Evolutionary conservation across 371 early-diverging fungal species (phyloP).

Genomic region (Fennellomyces sp.): DNA sequence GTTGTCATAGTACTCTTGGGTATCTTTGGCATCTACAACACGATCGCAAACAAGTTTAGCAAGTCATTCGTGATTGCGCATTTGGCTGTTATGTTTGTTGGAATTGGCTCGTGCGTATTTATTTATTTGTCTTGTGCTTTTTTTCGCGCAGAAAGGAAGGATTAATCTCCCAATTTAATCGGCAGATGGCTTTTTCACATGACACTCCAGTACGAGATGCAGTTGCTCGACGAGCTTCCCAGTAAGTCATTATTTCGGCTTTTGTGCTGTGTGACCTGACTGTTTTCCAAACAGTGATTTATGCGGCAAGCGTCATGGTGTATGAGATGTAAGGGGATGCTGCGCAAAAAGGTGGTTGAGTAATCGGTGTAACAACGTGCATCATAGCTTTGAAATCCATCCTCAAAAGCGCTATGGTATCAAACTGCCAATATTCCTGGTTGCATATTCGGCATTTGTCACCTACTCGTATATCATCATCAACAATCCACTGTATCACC

Average conservation of each 20-base stretch:
- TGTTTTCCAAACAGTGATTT: slow-evolving; percentile 45
- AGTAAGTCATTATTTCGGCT: slow-evolving; percentile 34
- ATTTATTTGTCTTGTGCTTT: neutral
- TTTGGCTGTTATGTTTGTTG: slow-evolving; percentile 63
- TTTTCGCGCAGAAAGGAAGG: neutral
- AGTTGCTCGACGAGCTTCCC: slow-evolving; percentile 77
- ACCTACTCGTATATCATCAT: slow-evolving; percentile 68
- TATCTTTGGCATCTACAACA: slow-evolving; percentile 56
- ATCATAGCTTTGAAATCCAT: slow-evolving; percentile 52
- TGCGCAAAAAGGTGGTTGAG: slow-evolving; percentile 9
- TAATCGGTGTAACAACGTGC: slow-evolving; percentile 18
- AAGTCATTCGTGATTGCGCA: slow-evolving; percentile 61
- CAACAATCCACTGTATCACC: slow-evolving; percentile 76
- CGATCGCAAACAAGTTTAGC: slow-evolving; percentile 46
- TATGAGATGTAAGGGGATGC: slow-evolving; percentile 42
- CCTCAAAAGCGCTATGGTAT: slow-evolving; percentile 35
- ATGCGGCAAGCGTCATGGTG: slow-evolving; percentile 48
- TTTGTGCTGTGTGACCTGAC: neutral
- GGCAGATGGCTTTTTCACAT: slow-evolving; percentile 76
- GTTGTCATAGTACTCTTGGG: slow-evolving; percentile 36
- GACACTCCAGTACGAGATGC: slow-evolving; percentile 77
- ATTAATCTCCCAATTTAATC: slow-evolving; percentile 7
- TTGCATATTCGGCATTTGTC: slow-evolving; percentile 58
- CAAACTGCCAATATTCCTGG: slow-evolving; percentile 41
- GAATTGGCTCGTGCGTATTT: slow-evolving; percentile 61